phyloP scores from a whole-genome alignment of 2,329 filamentous ascomycete genomes.

The Dactylellina haptotyla region DNA sequence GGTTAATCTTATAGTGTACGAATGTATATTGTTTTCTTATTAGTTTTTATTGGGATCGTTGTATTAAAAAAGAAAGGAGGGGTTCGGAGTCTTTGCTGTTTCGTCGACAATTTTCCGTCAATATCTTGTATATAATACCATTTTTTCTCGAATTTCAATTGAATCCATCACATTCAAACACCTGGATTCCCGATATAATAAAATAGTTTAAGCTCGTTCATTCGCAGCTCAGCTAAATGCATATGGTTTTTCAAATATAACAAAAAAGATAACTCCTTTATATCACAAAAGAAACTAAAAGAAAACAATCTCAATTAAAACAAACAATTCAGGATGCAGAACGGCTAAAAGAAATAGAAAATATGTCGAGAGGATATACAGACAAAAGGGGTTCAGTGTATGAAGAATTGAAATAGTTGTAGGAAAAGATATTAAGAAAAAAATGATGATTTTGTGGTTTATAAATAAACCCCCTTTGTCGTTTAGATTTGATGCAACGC shows the following conservation, averaged over 20 bases:
- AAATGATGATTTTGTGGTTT: neutral
- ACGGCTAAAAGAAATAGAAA: neutral
- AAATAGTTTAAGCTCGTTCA: neutral
- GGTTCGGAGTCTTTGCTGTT: slow-evolving; percentile 1
- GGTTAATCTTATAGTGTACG: neutral
- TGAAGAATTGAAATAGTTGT: slow-evolving; percentile 7
- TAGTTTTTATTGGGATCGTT: neutral
- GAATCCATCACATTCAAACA: neutral
- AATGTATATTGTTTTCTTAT: neutral
- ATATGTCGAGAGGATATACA: neutral
- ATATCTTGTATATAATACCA: neutral
- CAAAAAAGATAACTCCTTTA: slow-evolving; percentile 32
- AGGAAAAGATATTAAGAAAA: slow-evolving; percentile 24
- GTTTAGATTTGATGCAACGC: no score
- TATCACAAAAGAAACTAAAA: slow-evolving; percentile 30
- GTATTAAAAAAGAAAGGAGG: neutral
- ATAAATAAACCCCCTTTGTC: neutral
- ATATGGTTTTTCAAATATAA: slow-evolving; percentile 18
- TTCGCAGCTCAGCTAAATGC: slow-evolving; percentile 34
- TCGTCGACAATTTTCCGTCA: neutral
- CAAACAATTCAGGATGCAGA: slow-evolving; percentile 2
- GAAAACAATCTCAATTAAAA: slow-evolving; percentile 5
- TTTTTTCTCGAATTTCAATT: neutral
- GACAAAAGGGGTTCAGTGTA: slow-evolving; percentile 1
- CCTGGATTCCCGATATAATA: neutral